These are phyloP conservation scores for Tulasnella sp. DNA, from an alignment of 768 basidiomycete species.

Conservation along the genomic window DNA sequence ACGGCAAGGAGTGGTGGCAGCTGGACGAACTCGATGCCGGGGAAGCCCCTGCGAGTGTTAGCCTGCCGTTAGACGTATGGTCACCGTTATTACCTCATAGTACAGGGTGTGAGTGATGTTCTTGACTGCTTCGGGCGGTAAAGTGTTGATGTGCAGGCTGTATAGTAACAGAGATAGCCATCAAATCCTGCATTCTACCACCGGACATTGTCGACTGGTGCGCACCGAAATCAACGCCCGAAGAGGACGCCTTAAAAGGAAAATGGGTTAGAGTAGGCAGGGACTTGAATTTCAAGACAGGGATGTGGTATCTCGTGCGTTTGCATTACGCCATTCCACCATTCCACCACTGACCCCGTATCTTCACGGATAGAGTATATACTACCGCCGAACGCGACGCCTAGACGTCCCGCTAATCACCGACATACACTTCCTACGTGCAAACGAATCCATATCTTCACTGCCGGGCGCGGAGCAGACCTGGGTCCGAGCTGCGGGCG, in stretches of 20 bases:
- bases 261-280: constrained; percentile 84
- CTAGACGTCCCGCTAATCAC: constrained; percentile 70
- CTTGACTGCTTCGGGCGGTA: background rate
- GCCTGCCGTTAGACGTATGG: constrained; percentile 68
- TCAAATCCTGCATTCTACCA: constrained; percentile 50
- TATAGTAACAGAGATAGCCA: constrained; percentile 68
- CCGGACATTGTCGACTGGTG: constrained; percentile 52
- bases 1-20: constrained; percentile 52
- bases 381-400: constrained; percentile 75
- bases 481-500: constrained; percentile 56
- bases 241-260: constrained; percentile 27
- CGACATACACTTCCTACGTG: constrained; percentile 51
- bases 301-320: constrained; percentile 48
- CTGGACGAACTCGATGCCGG: constrained; percentile 24
- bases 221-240: constrained; percentile 44
- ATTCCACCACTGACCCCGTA: background rate
- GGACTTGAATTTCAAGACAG: constrained; percentile 58
- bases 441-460: constrained; percentile 36
- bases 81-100: constrained; percentile 60
- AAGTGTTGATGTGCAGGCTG: background rate
- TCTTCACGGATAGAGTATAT: constrained; percentile 43
- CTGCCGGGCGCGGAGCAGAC: constrained; percentile 30
- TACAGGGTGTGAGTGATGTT: constrained; percentile 49
- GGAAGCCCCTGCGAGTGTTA: constrained; percentile 43
- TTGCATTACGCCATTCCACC: constrained; percentile 1